phyloP scores from a whole-genome alignment of 116 monocot species.

The Trichopus zeylanicus region DNA sequence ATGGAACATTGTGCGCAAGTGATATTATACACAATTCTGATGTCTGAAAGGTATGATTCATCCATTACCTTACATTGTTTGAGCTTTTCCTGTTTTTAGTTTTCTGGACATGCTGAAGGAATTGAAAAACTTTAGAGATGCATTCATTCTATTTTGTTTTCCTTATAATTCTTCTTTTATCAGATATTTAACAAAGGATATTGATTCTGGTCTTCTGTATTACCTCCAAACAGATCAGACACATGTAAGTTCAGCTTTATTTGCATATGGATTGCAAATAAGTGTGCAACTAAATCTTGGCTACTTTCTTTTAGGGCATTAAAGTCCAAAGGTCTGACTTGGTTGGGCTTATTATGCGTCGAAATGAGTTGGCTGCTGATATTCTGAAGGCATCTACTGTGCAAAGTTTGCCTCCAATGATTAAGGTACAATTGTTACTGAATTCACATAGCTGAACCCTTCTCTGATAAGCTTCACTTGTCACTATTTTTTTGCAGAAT shows the following conservation, averaged over 20 bases:
- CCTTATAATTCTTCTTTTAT: slow-evolving; percentile 5
- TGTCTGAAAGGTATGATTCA: slow-evolving; percentile 74
- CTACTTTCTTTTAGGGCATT: slow-evolving; percentile 44
- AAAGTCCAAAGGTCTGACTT: slow-evolving; percentile 85
- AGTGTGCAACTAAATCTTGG: background rate
- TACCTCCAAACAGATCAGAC: slow-evolving; percentile 91
- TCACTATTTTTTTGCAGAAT: slow-evolving; percentile 41
- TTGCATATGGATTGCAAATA: background rate
- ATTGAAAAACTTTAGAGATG: background rate
- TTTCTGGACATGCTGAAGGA: background rate
- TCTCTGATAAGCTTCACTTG: slow-evolving; percentile 1
- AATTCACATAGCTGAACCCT: background rate
- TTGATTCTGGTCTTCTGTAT: slow-evolving; percentile 88
- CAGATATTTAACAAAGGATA: slow-evolving; percentile 66
- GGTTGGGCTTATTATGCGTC: slow-evolving; percentile 86
- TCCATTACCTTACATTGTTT: background rate
- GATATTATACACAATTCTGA: slow-evolving; percentile 87
- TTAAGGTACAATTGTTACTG: slow-evolving; percentile 35
- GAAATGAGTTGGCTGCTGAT: slow-evolving; percentile 89
- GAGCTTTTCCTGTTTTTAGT: background rate
- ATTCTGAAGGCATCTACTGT: slow-evolving; percentile 58
- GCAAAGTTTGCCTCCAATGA: slow-evolving; percentile 72
- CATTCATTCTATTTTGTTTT: background rate
- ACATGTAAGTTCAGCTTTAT: slow-evolving; percentile 26
- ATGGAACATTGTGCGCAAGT: slow-evolving; percentile 88